Evolutionary conservation across 306 rosid species (phyloP), one percentile per base, ranked within the genome.

Genomic region (Morella rubra): DNA sequence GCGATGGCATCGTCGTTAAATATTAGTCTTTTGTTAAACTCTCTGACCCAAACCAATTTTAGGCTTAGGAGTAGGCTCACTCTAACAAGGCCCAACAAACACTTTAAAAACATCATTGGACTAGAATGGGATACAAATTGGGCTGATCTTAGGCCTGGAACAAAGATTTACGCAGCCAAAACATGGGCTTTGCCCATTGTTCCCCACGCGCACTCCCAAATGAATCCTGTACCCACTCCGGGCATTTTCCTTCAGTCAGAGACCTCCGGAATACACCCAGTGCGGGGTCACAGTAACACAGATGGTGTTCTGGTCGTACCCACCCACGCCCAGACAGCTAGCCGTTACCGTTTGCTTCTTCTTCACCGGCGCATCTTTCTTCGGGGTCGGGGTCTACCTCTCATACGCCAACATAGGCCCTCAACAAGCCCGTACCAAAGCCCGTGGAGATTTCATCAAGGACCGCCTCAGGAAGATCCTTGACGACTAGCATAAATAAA

Each of bases 361-460:
- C 56, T 47, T 73, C 8, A 68, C 81, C 47, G 86, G 90, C 1
- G 56, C 81, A 0, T 73, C 85, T 37, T 53, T 84, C 56, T 79
- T 87, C 73, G 83, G 73, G 50, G 64, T 72, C 18, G 88, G 86
- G 69, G 88, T 76, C 47, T 71, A 82, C 79, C 76, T 87, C 6
- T 82, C 88, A 8, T 59, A 37, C 19, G 71, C 76, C 52, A 87
- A 87, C 77, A 50, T 82, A 14, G 88, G 73, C 18, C 83, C 90
- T 20, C 88, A 87, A 53, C 86, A 79, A 76, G 86, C 82, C 44
- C 88, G 86, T 7, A 76, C 74, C 52, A 82, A 82, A 68, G 88
- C 88, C 76, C 88, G 88, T 46, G 46, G 58, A 40, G 85, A 87
- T 13, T 82, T 70, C 56, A 66, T 87, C 74, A 80, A 68, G 59